Evolutionary conservation across 768 basidiomycete genomes (phyloP).

Genomic region (Dacryopinax spathularia): DNA sequence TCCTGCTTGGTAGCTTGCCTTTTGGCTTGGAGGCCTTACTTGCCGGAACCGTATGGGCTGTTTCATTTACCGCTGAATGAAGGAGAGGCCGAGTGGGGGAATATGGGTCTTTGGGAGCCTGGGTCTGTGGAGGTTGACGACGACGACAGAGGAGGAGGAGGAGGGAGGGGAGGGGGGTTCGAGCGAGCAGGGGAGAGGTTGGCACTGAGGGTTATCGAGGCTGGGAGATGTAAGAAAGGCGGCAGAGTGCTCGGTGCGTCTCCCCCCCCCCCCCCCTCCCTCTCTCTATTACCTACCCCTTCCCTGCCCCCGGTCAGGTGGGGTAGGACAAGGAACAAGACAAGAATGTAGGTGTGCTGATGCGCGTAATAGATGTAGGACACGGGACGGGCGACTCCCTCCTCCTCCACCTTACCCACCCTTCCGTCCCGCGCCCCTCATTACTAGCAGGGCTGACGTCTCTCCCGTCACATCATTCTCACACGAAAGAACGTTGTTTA

Average conservation of each 20-base stretch:
- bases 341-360: neutral
- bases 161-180: neutral
- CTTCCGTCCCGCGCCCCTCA: conserved; percentile 33
- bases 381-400: conserved; percentile 57
- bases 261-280: neutral
- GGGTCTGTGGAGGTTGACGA: too few species aligned
- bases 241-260: conserved; percentile 41
- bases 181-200: conserved; percentile 16
- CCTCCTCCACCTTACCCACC: conserved; percentile 37
- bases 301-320: neutral
- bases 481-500: neutral
- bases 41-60: neutral
- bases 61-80: neutral
- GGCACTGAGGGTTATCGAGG: conserved; percentile 36
- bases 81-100: neutral
- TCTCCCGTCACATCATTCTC: conserved; percentile 31
- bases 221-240: conserved; percentile 28
- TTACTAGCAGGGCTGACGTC: conserved; percentile 45
- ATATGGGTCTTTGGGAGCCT: neutral
- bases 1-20: neutral
- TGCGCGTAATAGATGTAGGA: conserved; percentile 39
- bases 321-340: neutral
- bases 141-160: too few species aligned
- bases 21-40: neutral
- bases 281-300: neutral